These are phyloP conservation scores for Aspergillus fumigatus DNA, from an alignment of 2,329 filamentous ascomycete genomes.

Conservation along the genomic window DNA sequence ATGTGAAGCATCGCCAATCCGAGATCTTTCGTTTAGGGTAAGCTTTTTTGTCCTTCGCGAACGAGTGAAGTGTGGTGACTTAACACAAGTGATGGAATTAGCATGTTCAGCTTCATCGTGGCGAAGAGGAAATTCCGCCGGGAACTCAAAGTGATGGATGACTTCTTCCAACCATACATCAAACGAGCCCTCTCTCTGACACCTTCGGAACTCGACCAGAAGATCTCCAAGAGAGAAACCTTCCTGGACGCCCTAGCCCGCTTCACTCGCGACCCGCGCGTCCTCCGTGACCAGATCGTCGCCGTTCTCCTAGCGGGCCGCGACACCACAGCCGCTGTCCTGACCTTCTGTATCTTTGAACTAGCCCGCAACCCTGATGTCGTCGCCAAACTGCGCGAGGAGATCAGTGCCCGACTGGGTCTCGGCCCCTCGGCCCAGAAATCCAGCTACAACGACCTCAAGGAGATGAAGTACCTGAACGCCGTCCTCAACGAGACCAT, in stretches of 20 bases:
- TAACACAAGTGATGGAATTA: conserved; percentile 17
- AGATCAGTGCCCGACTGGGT: conserved; percentile 67
- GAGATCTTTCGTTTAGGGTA: conserved; percentile 61
- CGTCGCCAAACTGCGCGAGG: conserved; percentile 63
- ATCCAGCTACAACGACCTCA: conserved; percentile 71
- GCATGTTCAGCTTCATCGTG: conserved; percentile 59
- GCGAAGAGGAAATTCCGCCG: conserved; percentile 61
- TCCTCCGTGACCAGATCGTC: conserved; percentile 80
- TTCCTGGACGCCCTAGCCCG: conserved; percentile 81
- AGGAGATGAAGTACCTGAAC: conserved; percentile 77
- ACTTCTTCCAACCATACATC: conserved; percentile 74
- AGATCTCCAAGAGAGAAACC: conserved; percentile 67
- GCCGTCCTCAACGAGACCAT: conserved; percentile 71
- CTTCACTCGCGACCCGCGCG: conserved; percentile 61
- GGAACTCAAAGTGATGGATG: conserved; percentile 64
- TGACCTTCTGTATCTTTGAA: conserved; percentile 81
- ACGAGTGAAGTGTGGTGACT: neutral
- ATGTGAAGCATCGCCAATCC: conserved; percentile 71
- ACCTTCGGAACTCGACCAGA: conserved; percentile 66
- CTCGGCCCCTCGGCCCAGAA: conserved; percentile 46
- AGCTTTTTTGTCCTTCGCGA: conserved; percentile 13
- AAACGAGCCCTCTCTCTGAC: conserved; percentile 65
- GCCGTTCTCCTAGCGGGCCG: conserved; percentile 74
- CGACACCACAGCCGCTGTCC: conserved; percentile 78
- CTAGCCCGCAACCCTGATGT: conserved; percentile 66